Evolutionary conservation across 129 eudicot genomes (phyloP).

Genomic region (Flaveria trinervia): DNA sequence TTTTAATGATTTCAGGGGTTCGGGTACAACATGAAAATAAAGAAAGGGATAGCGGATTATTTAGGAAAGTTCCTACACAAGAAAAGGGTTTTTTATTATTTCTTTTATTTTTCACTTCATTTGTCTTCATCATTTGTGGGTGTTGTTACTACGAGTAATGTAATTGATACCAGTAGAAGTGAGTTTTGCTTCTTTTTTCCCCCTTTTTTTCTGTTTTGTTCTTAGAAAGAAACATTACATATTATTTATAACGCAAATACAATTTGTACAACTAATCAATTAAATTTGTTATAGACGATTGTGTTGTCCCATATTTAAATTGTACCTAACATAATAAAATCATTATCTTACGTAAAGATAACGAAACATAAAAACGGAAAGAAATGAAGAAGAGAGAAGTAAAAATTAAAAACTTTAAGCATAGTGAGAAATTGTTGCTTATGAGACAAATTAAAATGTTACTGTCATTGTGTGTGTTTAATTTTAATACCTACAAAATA

Average conservation of each 20-base stretch:
- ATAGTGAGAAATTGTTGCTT: too few species aligned
- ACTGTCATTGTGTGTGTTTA: too few species aligned
- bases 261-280: slow-evolving; percentile 23
- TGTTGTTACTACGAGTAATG: slow-evolving; percentile 16
- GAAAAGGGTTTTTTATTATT: too few species aligned
- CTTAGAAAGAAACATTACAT: neutral
- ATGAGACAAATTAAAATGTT: too few species aligned
- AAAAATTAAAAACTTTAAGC: too few species aligned
- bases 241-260: slow-evolving; percentile 28
- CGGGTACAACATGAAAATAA: slow-evolving; percentile 15
- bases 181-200: neutral
- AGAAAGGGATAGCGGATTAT: slow-evolving; percentile 24
- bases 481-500: too few species aligned
- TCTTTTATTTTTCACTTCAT: neutral
- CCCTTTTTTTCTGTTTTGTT: neutral
- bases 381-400: too few species aligned
- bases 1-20: slow-evolving; percentile 22
- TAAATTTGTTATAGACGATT: neutral
- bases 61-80: neutral
- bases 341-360: too few species aligned
- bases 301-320: too few species aligned
- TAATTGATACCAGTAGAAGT: slow-evolving; percentile 30
- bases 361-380: too few species aligned
- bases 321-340: too few species aligned
- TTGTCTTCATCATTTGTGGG: slow-evolving; percentile 30